These are phyloP conservation scores for Lagenaria siceraria DNA, from an alignment of 306 rosid genomes.

Conservation along the genomic window DNA sequence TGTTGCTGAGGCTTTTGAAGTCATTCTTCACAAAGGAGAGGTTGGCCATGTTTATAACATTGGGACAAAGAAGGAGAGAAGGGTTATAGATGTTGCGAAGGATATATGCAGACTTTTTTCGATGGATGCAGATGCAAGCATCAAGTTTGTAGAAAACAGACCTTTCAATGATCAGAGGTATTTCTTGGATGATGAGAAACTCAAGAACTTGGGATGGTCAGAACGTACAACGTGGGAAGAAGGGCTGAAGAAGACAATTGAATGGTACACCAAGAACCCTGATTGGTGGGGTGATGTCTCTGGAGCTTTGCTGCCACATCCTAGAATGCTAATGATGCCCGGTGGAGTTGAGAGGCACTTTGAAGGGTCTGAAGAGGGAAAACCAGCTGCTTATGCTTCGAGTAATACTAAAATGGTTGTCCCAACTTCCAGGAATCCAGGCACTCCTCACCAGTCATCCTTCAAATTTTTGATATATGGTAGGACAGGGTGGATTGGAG, in stretches of 20 bases:
- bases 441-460: conserved; percentile 1
- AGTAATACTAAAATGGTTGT: conserved; percentile 12
- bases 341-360: conserved; percentile 18
- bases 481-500: conserved; percentile 20
- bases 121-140: conserved; percentile 21
- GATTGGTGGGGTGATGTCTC: conserved; percentile 51
- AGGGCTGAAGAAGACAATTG: conserved; percentile 29
- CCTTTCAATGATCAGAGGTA: conserved; percentile 54
- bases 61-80: conserved; percentile 53
- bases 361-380: conserved; percentile 5
- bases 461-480: conserved; percentile 38
- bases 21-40: conserved; percentile 50
- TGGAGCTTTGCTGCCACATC: conserved; percentile 44
- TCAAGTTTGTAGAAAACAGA: conserved; percentile 44
- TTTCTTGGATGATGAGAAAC: conserved; percentile 41
- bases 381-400: not conserved
- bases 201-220: conserved; percentile 31
- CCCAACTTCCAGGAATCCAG: conserved; percentile 9
- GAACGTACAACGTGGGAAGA: conserved; percentile 34
- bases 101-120: conserved; percentile 40
- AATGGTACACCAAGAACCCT: conserved; percentile 30
- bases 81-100: conserved; percentile 44
- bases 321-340: conserved; percentile 36
- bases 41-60: conserved; percentile 51
- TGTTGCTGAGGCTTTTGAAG: conserved; percentile 63